phyloP scores from a whole-genome alignment of 2,329 filamentous ascomycete species.

The Penicillium crustosum region DNA sequence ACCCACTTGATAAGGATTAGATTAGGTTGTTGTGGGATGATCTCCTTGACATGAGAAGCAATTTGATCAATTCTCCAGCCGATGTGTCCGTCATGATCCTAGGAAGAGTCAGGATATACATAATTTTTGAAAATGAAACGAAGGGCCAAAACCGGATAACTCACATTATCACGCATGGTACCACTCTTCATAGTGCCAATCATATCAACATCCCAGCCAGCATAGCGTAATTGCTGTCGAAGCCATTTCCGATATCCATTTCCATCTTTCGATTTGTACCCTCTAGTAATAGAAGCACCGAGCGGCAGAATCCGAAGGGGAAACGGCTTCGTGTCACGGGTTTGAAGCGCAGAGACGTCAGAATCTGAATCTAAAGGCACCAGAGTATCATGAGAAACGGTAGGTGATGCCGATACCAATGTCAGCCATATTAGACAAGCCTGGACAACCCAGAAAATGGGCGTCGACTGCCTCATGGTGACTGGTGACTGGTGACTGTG shows the following conservation, averaged over 20 bases:
- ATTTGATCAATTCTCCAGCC: conserved; percentile 27
- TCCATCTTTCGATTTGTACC: conserved; percentile 31
- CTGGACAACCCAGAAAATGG: conserved; percentile 9
- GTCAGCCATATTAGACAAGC: conserved; percentile 9
- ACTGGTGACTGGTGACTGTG: neutral
- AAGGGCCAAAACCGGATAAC: neutral
- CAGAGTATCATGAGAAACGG: neutral
- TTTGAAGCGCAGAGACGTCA: neutral
- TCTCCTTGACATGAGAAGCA: conserved; percentile 4
- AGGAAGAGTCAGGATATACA: neutral
- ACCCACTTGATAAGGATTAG: conserved; percentile 31
- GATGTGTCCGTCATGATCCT: conserved; percentile 30
- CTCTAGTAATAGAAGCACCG: conserved; percentile 42
- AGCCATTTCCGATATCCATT: conserved; percentile 46
- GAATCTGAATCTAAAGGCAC: neutral
- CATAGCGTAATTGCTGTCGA: conserved; percentile 33
- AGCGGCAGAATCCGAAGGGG: conserved; percentile 28
- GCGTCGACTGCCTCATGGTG: conserved; percentile 8
- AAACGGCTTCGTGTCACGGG: conserved; percentile 12
- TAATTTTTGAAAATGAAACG: fast-evolving
- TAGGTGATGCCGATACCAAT: neutral
- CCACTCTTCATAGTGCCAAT: conserved; percentile 26
- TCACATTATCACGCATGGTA: conserved; percentile 29
- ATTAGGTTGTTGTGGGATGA: conserved; percentile 24
- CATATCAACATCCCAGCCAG: conserved; percentile 32